Base-by-base conservation (phyloP, 2,329 filamentous ascomycete species). In the Cylindrodendrum hubeiense region DNA sequence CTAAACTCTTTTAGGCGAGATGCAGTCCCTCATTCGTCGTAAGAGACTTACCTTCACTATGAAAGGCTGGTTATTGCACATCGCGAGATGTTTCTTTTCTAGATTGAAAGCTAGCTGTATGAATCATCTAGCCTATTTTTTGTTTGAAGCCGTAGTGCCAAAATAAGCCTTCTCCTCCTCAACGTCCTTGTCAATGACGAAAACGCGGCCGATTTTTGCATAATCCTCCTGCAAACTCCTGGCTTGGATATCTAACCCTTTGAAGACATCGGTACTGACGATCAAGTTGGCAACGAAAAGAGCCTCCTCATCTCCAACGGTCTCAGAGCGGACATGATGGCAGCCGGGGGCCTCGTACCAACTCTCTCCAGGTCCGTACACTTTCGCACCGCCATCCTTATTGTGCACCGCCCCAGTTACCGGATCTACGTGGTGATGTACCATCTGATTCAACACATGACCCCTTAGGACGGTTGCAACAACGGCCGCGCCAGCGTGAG, bases 251-350 rank as follows among this genome's bases (percentile, higher is more conserved):
- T 63, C 65, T 13, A 69, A 12, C 3, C 67, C 65, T 1, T 66
- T 24, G 44, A 69, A 69, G 3, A 65, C 66, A 13, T 65, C 55
- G 9, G 51, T 62, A 34, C 43, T 60, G 13, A 69, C 59, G 9
- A 69, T 26, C 21, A 69, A 2, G 30, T 69, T 69, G 6, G 67
- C 67, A 5, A 69, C 55, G 10, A 69, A 69, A 3, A 52, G 33
- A 24, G 59, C 59, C 34, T 69, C 67, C 9, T 60, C 67, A 12
- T 66, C 55, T 5, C 65, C 65, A 5, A 61, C 61, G 5, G 54
- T 67, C 54, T 69, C 67, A 21, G 67, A 67, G 17, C 65, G 67
- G 9, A 69, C 67, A n/a, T 69, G 67, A 6, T 66, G 67, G n/a
- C 67, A 69, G 0, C 67, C 65, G 5, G 65, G 67, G 17, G 65